Evolutionary conservation across 257 asterid species (phyloP).

Genomic region (Pogostemon cablin): DNA sequence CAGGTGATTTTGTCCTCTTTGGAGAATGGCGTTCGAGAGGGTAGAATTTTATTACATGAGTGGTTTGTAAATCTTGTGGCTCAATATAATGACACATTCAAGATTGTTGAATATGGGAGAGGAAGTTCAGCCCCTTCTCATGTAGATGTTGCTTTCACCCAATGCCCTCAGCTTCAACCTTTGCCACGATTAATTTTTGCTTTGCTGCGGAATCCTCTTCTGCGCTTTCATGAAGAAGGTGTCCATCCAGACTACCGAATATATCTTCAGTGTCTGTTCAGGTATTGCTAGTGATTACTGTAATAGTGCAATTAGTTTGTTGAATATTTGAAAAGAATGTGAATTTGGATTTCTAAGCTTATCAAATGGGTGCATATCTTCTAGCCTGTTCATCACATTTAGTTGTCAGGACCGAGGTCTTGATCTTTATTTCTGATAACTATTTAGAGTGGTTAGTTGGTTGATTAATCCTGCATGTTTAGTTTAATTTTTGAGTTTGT

Average conservation of each 20-base stretch:
- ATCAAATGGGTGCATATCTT: not conserved
- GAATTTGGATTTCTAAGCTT: not conserved
- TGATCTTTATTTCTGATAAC: constrained; percentile 17
- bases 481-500: not conserved
- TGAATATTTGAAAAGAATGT: not conserved
- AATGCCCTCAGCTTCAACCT: constrained; percentile 91
- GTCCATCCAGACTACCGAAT: constrained; percentile 98
- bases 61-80: constrained; percentile 98
- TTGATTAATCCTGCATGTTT: constrained; percentile 4
- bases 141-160: constrained; percentile 84
- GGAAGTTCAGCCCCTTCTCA: constrained; percentile 57
- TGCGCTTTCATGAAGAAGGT: constrained; percentile 98
- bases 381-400: not conserved
- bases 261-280: constrained; percentile 95
- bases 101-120: constrained; percentile 63
- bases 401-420: not conserved
- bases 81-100: constrained; percentile 84
- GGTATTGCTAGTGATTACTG: constrained; percentile 49
- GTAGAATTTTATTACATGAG: constrained; percentile 85
- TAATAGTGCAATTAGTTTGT: constrained; percentile 11
- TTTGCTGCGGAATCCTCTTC: constrained; percentile 89
- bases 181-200: constrained; percentile 94
- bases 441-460: constrained; percentile 1
- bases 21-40: constrained; percentile 97
- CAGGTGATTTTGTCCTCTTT: constrained; percentile 89